Base-by-base conservation (phyloP, 345 rosid genomes). In the Rhizophora apiculata region DNA sequence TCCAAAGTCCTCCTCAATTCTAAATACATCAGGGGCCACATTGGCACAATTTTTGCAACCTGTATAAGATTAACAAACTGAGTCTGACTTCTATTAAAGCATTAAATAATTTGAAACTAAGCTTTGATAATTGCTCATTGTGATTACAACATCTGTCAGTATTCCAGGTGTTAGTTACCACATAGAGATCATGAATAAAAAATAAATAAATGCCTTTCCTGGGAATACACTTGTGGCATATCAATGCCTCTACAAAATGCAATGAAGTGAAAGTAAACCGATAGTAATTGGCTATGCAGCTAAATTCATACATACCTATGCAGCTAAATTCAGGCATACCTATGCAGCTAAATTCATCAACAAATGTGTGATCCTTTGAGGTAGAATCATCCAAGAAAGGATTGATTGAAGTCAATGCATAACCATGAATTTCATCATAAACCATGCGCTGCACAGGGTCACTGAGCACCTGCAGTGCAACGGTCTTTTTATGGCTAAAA, bases 31-130 rank as follows among this genome's bases (percentile, higher is more conserved):
- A 8, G 87, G 74, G 37, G 91, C 87, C 69, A 94, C 78, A 74
- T 85, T 94, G 54, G 95, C 95, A 85, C 99, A 94, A 64, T 89
- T 94, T 75, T 91, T 94, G 81, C 99, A 94, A 48, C 99, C 99
- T 94, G 84, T 21, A 26, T 77, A 63, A 19, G 19, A 66, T 52
- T 13, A 55, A 43, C 19, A 43, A 43, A 15, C 49, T 43, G 18
- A 43, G 49, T 43, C 18, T 9, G 4, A 43, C 18, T 43, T 43
- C 16, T 43, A 3, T 43, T 3, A 43, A 43, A 15, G 49, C 49
- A 6, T 13, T 13, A 43, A 43, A 43, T 43, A 43, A 43, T 43
- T 43, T 43, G 5, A 43, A 43, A 43, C 49, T 43, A 43, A 43
- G 49, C 49, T 11, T 43, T 13, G 49, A 13, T 43, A 43, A 43